Conservation (phyloP, 441 rosid species). For the Gossypium schwendimanii region DNA sequence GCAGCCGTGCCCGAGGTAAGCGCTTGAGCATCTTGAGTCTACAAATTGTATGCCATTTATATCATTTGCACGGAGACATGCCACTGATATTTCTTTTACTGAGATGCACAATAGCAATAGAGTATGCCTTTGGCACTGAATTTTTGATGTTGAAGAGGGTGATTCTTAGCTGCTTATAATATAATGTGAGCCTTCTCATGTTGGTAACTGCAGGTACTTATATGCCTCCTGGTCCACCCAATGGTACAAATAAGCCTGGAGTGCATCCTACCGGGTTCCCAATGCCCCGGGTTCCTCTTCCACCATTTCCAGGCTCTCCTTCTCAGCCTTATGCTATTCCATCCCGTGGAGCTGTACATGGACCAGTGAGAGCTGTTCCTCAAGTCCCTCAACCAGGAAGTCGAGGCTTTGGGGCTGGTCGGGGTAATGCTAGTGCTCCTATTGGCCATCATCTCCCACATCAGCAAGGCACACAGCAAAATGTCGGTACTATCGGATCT, state of each 20-base stretch:
- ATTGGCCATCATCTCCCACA: conserved; percentile 83
- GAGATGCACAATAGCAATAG: not conserved
- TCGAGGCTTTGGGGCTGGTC: conserved; percentile 88
- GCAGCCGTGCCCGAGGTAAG: conserved; percentile 76
- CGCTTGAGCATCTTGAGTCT: conserved; percentile 6
- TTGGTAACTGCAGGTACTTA: conserved; percentile 49
- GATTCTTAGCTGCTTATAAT: not conserved
- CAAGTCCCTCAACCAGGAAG: conserved; percentile 85
- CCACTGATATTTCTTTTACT: not conserved
- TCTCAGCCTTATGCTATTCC: conserved; percentile 97
- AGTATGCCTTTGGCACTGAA: not conserved
- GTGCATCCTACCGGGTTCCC: conserved; percentile 85
- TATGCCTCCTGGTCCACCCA: conserved; percentile 73
- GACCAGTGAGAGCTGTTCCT: conserved; percentile 92
- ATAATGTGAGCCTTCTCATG: not conserved
- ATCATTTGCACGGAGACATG: not conserved
- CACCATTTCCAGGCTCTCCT: conserved; percentile 75
- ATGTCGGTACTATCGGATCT: conserved; percentile 77
- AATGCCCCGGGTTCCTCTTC: conserved; percentile 73
- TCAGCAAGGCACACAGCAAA: conserved; percentile 74
- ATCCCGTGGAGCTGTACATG: conserved; percentile 75
- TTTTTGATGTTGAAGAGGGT: not conserved
- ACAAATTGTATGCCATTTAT: not conserved
- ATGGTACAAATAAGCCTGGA: conserved; percentile 84
- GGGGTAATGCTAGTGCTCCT: conserved; percentile 64